A percentile compares a stretch with the other conserved stretches of the same genome.
phyloP scores from a whole-genome alignment of 2,329 filamentous ascomycete genomes.

The Epichloe glyceriae region DNA sequence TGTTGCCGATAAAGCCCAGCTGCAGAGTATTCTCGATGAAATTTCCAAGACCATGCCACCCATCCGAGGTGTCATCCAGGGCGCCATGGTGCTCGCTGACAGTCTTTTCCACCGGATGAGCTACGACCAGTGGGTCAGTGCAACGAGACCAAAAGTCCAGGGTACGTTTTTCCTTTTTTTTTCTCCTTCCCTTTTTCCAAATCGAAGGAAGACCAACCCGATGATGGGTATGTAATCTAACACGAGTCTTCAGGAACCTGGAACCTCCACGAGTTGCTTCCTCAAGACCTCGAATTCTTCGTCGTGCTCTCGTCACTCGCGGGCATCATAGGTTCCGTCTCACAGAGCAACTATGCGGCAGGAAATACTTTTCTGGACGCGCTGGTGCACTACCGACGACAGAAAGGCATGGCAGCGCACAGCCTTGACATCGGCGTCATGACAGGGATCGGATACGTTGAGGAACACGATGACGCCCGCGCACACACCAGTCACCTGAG shows the following conservation, averaged over 20 bases:
- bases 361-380: constrained; percentile 30
- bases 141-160: constrained; percentile 22
- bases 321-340: constrained; percentile 33
- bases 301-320: constrained; percentile 26
- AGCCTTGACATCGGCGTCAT: constrained; percentile 10
- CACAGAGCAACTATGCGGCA: constrained; percentile 36
- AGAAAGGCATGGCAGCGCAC: constrained; percentile 12
- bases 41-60: constrained; percentile 9
- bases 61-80: constrained; percentile 13
- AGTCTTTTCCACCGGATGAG: constrained; percentile 22
- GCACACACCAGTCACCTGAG: too few species aligned
- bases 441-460: too few species aligned
- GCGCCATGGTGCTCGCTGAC: constrained; percentile 7
- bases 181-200: too few species aligned
- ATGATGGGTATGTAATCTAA: too few species aligned
- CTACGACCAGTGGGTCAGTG: constrained; percentile 18
- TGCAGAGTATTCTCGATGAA: neutral
- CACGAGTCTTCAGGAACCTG: too few species aligned
- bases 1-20: neutral
- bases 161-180: constrained; percentile 19
- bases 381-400: constrained; percentile 19
- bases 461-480: too few species aligned
- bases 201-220: too few species aligned
- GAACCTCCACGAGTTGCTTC: neutral
- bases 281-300: constrained; percentile 21